These are phyloP conservation scores for Avena insularis DNA, from an alignment of 176 grass and related monocot species.

Conservation along the genomic window DNA sequence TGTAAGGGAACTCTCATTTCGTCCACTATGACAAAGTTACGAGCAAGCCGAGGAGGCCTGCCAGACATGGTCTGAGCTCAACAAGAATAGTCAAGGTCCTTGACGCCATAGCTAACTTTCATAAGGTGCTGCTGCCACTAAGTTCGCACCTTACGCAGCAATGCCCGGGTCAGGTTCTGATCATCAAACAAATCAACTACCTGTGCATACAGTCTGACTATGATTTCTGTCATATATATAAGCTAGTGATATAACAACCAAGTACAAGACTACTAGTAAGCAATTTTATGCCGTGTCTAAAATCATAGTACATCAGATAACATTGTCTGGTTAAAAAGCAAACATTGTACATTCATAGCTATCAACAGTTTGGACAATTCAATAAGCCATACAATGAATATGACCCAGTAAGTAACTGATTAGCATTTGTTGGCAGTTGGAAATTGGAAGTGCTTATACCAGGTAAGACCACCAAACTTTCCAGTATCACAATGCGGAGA, in stretches of 20 bases:
- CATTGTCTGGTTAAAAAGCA: neutral
- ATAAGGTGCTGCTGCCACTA: neutral
- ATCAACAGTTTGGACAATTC: neutral
- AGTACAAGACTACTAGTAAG: neutral
- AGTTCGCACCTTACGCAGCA: neutral
- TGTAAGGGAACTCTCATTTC: neutral
- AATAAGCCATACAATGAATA: neutral
- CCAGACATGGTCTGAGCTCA: neutral
- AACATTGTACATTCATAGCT: constrained; percentile 8
- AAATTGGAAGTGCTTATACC: neutral
- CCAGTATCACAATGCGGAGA: neutral
- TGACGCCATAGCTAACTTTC: neutral
- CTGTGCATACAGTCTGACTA: neutral
- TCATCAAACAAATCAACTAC: neutral
- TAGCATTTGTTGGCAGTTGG: neutral
- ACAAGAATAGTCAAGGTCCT: neutral
- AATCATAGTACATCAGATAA: constrained; percentile 17
- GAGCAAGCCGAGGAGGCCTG: neutral
- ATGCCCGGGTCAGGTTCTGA: constrained; percentile 1
- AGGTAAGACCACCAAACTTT: neutral
- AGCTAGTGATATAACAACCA: neutral
- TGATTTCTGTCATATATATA: constrained; percentile 1
- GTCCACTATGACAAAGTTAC: neutral
- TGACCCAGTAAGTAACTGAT: neutral
- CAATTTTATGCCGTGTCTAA: neutral